Base-by-base conservation (phyloP, 164 flowering plant species). In the Buxus sempervirens region DNA sequence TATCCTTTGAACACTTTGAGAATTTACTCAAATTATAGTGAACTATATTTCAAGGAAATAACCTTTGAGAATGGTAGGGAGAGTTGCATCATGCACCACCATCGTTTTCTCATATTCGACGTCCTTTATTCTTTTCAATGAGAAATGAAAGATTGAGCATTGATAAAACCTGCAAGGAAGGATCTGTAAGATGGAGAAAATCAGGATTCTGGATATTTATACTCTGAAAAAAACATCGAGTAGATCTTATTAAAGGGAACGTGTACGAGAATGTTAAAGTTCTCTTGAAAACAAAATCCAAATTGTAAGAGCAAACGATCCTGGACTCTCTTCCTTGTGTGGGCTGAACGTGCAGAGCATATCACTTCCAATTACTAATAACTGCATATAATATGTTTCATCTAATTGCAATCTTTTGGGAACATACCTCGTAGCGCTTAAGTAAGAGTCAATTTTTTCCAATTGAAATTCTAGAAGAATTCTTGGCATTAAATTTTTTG, bases 51-150 rank as follows among this genome's bases (percentile, higher is more conserved):
- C 51, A 45, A 26, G 21, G 38, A 72, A 62, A 73, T 32, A 70
- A 96, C 99, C 98, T 88, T 85, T 88, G 28, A 96, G 92, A 71
- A 96, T 93, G 58, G 86, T 72, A 48, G 99, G 99, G 66, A 96
- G 89, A 26, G 98, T 91, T 67, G 96, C 98, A 70, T 79, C 99
- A 73, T 96, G 99, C 55, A 93, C 99, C 69, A 90, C 66, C 41
- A 97, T 96, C 98, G 93, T 93, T 71, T 77, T 90, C 78, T 91
- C 96, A 80, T 84, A 96, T 28, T 98, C 98, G 71, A 85, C 96
- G 80, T 87, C 92, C 79, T 86, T 90, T 73, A 96, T 79, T 80
- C 78, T 97, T 80, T 96, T 91, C 45, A 96, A 65, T 7, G 97
- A 85, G 62, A 84, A 71, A 48, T 96, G 87, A 66, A 97, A 91